Evolutionary conservation across 164 flowering plant genomes (phyloP).

Genomic region (Tetracentron sinense): DNA sequence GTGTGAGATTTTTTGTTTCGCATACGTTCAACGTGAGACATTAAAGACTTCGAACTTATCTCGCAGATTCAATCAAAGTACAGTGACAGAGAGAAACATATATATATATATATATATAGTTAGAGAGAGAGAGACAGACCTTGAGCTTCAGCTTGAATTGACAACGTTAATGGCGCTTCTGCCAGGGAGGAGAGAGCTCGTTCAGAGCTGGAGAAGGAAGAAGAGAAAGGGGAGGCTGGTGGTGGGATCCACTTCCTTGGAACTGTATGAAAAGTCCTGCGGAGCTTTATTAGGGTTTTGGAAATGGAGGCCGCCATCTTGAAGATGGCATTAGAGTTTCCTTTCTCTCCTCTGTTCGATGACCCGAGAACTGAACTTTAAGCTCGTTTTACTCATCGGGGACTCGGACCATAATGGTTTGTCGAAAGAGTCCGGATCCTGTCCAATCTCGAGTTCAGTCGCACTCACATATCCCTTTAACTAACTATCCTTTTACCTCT

Average conservation of each 20-base stretch:
- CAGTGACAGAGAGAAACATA: no score
- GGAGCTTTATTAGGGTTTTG: constrained; percentile 18
- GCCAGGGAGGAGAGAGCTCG: constrained; percentile 5
- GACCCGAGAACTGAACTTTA: not conserved
- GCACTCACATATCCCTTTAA: no score
- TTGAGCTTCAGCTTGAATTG: constrained; percentile 25
- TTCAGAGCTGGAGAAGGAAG: constrained; percentile 18
- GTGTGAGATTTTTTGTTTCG: not conserved
- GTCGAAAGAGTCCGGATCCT: no score
- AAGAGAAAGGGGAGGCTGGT: constrained; percentile 8
- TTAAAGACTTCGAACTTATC: no score
- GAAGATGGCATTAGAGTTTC: not conserved
- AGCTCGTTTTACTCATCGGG: not conserved
- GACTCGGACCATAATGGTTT: no score
- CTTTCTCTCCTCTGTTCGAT: not conserved
- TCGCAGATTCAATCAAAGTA: no score
- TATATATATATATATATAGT: no score
- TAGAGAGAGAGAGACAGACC: constrained; percentile 15
- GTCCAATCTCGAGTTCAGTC: no score
- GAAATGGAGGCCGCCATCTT: constrained; percentile 7
- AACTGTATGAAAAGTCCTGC: not conserved
- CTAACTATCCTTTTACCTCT: no score
- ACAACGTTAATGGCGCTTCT: constrained; percentile 9
- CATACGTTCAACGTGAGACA: no score
- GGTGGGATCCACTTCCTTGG: constrained; percentile 9